These are phyloP conservation scores for Xylariaceae sp. DNA, from an alignment of 2,329 filamentous ascomycete genomes.

Conservation along the genomic window DNA sequence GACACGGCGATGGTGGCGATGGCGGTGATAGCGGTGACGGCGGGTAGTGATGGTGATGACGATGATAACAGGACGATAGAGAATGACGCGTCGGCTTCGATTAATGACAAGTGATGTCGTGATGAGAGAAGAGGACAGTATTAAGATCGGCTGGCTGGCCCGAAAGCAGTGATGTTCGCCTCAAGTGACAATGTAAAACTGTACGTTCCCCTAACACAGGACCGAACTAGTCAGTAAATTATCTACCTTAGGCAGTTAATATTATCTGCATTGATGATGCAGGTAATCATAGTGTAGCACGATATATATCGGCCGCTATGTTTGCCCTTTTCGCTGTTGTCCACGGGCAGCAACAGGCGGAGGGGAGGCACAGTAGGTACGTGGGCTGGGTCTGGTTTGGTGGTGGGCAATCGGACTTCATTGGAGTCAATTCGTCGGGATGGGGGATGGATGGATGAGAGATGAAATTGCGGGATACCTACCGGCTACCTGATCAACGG, in stretches of 20 bases:
- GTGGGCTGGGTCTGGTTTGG: constrained; percentile 2
- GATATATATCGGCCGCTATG: background rate
- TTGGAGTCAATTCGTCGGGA: constrained; percentile 9
- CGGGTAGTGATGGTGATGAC: constrained; percentile 12
- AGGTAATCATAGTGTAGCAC: background rate
- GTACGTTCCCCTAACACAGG: constrained; percentile 12
- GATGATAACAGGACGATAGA: constrained; percentile 22
- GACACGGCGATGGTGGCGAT: background rate
- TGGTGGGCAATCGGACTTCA: constrained; percentile 9
- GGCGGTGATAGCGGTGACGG: background rate
- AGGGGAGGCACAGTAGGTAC: background rate
- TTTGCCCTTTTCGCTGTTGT: constrained; percentile 9
- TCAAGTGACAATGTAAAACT: constrained; percentile 7
- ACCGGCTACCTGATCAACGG: constrained; percentile 13
- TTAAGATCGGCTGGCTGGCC: constrained; percentile 23
- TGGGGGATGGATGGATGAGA: constrained; percentile 1
- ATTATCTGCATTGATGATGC: constrained; percentile 7
- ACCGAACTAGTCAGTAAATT: constrained; percentile 10
- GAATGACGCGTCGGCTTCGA: constrained; percentile 20
- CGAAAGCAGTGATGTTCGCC: constrained; percentile 3
- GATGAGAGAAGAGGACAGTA: constrained; percentile 17
- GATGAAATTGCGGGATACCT: constrained; percentile 2
- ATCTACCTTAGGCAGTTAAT: constrained; percentile 1
- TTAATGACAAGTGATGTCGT: constrained; percentile 9
- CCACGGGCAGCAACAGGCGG: constrained; percentile 4